A percentile compares a stretch with the other conserved stretches of the same genome.
Evolutionary conservation across 495 filamentous ascomycete genomes (phyloP).

Genomic region (Hypoxylon trugodes): DNA sequence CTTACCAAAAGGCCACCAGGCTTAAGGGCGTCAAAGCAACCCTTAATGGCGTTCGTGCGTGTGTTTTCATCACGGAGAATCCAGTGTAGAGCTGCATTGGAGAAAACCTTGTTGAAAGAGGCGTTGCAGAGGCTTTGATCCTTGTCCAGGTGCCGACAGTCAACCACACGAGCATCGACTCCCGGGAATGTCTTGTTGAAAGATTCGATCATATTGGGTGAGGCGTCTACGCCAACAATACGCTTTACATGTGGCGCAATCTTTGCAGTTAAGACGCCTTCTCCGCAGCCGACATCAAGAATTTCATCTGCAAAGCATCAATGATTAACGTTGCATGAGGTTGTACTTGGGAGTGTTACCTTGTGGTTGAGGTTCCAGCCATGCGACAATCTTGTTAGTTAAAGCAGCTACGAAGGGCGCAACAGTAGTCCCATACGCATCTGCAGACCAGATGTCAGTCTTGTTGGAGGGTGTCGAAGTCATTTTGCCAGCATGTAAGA

Average conservation of each 20-base stretch:
- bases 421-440: slow-evolving; percentile 1
- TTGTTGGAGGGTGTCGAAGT: not conserved
- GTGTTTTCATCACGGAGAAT: not conserved
- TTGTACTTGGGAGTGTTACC: not conserved
- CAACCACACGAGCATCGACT: slow-evolving; percentile 7
- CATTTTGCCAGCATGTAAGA: not conserved
- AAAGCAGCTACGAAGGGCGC: slow-evolving; percentile 9
- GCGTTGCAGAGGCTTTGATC: not conserved
- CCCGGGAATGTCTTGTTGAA: slow-evolving; percentile 8
- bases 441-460: slow-evolving; percentile 14
- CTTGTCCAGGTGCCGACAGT: slow-evolving; percentile 8
- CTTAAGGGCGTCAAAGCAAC: not conserved
- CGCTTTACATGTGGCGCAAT: slow-evolving; percentile 15
- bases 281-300: slow-evolving; percentile 14
- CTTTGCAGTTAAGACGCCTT: slow-evolving; percentile 8
- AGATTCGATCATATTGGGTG: slow-evolving; percentile 13
- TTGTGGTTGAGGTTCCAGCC: slow-evolving; percentile 14
- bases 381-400: slow-evolving; percentile 19
- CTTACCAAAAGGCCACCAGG: not conserved
- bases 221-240: slow-evolving; percentile 11
- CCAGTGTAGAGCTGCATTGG: not conserved
- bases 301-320: slow-evolving; percentile 3
- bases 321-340: not conserved
- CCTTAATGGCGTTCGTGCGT: not conserved
- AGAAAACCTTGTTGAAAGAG: not conserved